Percentiles rank a stretch among this genome's conserved stretches.
Conservation (phyloP, 257 asterid genomes). For the Fraxinus cuspidata region DNA sequence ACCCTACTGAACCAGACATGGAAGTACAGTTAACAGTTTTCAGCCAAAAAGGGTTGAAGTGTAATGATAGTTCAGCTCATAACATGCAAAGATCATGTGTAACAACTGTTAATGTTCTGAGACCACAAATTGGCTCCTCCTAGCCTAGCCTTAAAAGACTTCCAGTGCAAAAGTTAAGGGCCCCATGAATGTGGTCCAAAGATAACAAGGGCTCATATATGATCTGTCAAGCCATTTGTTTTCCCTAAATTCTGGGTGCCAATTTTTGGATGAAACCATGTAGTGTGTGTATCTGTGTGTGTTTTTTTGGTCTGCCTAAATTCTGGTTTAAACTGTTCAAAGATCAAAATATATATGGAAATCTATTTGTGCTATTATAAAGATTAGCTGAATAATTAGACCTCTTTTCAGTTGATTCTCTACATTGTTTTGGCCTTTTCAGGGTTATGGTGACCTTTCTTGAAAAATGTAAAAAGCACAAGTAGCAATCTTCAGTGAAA, state of each 20-base stretch:
- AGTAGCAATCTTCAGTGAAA: constrained; percentile 14
- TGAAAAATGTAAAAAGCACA: constrained; percentile 19
- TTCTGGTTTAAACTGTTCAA: not conserved
- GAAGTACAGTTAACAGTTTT: not conserved
- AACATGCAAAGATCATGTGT: constrained; percentile 16
- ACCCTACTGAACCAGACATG: not conserved
- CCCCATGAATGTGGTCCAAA: constrained; percentile 28
- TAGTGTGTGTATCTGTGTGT: not conserved
- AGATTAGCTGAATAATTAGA: not conserved
- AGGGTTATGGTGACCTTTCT: constrained; percentile 13
- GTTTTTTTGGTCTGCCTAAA: not conserved
- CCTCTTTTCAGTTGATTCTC: constrained; percentile 19
- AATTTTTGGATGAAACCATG: not conserved
- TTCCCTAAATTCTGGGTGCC: not conserved
- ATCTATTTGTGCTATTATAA: not conserved
- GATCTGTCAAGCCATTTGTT: constrained; percentile 16
- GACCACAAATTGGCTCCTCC: constrained; percentile 10
- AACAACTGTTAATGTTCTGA: constrained; percentile 7
- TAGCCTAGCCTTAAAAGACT: not conserved
- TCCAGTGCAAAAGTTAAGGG: constrained; percentile 14
- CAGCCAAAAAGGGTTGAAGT: constrained; percentile 3
- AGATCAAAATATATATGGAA: not conserved
- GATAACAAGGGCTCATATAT: not conserved
- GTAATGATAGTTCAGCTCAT: not conserved
- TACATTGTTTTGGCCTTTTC: constrained; percentile 4